Conservation (phyloP, 2,329 filamentous ascomycete species). For the Grosmannia huntii region DNA sequence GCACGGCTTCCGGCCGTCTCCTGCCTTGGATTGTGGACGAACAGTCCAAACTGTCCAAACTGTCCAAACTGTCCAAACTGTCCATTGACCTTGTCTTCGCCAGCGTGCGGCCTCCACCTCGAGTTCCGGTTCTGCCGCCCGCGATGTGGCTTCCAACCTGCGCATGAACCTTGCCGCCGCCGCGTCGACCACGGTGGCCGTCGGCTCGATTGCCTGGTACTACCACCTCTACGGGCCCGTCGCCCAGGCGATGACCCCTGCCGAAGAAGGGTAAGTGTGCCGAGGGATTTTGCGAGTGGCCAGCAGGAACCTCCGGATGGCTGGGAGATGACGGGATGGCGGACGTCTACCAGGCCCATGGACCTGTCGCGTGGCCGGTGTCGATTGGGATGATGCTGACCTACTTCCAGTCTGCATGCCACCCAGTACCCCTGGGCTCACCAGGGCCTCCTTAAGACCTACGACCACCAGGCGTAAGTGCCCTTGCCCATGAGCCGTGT, state of each 20-base stretch:
- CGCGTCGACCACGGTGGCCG: slow-evolving; percentile 73
- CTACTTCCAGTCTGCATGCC: slow-evolving; percentile 62
- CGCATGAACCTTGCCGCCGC: slow-evolving; percentile 77
- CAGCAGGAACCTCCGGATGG: not conserved
- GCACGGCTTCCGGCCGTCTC: not conserved
- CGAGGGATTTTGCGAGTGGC: not conserved
- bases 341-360: too few species aligned
- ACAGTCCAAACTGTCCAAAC: too few species aligned
- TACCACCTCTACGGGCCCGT: slow-evolving; percentile 89
- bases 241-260: slow-evolving; percentile 78
- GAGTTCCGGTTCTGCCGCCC: slow-evolving; percentile 57
- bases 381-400: slow-evolving; percentile 18
- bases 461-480: slow-evolving; percentile 89
- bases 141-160: slow-evolving; percentile 48
- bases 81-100: slow-evolving; percentile 8
- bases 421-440: slow-evolving; percentile 95
- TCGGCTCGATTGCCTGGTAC: slow-evolving; percentile 92
- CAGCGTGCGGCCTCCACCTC: slow-evolving; percentile 60
- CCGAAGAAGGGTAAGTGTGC: slow-evolving; percentile 88
- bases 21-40: too few species aligned
- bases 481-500: not conserved
- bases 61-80: too few species aligned
- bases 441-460: slow-evolving; percentile 82
- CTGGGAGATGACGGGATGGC: not conserved
- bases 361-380: too few species aligned